These are phyloP conservation scores for Podospora conica DNA, from an alignment of 495 filamentous ascomycete genomes.

Conservation along the genomic window DNA sequence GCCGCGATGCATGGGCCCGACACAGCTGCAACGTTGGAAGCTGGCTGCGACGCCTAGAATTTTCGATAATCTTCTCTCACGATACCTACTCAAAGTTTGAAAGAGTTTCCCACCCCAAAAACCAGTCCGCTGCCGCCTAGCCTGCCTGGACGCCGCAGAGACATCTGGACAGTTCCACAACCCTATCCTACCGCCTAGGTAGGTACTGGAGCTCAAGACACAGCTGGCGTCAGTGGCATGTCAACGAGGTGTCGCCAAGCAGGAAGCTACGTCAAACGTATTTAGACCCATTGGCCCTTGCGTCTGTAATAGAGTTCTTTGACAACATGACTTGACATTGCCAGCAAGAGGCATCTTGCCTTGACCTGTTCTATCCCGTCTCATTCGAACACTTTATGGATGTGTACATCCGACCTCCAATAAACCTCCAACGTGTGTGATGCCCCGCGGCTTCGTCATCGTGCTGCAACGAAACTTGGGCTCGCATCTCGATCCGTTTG, in stretches of 20 bases:
- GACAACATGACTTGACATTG: neutral
- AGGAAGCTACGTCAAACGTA: neutral
- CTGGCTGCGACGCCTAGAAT: neutral
- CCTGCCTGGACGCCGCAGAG: neutral
- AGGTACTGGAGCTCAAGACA: neutral
- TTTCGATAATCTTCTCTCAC: neutral
- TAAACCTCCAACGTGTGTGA: neutral
- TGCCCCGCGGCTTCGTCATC: neutral
- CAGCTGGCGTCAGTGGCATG: neutral
- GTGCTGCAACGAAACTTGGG: neutral
- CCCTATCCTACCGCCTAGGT: no score
- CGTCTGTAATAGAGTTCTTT: neutral
- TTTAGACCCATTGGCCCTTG: neutral
- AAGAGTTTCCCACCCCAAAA: neutral
- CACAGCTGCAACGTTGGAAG: no score
- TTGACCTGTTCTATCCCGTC: neutral
- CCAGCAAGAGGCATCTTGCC: neutral
- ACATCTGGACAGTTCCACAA: neutral
- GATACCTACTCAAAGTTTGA: neutral
- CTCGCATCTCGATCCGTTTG: neutral
- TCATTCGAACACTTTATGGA: neutral
- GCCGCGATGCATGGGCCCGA: neutral
- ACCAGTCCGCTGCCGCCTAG: neutral
- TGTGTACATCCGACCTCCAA: neutral
- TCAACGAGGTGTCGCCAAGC: neutral